A percentile compares a stretch with the other conserved stretches of the same genome.
Evolutionary conservation across 257 asterid species (phyloP).

Genomic region (Penstemon newberryi): DNA sequence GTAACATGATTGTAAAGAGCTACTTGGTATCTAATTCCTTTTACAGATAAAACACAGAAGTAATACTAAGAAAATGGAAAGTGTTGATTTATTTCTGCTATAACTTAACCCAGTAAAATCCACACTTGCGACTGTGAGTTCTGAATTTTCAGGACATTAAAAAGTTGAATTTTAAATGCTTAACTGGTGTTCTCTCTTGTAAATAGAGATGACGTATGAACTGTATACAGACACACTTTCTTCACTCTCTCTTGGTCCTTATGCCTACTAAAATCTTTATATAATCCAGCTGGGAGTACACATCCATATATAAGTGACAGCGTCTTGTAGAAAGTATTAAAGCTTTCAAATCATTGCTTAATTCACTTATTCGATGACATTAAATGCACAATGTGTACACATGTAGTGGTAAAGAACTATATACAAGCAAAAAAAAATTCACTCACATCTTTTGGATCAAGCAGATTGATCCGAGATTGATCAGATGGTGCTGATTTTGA

Average conservation of each 20-base stretch:
- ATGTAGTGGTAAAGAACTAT: not conserved
- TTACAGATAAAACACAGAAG: too few relatives aligned
- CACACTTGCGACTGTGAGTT: not conserved
- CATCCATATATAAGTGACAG: conserved; percentile 8
- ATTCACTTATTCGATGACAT: not conserved
- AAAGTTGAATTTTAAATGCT: not conserved
- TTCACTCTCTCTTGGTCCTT: not conserved
- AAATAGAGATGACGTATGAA: not conserved
- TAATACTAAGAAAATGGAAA: too few relatives aligned
- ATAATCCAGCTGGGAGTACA: not conserved
- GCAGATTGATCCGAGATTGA: conserved; percentile 90
- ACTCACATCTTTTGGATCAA: conserved; percentile 90
- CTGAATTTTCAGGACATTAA: not conserved
- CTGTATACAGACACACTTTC: not conserved
- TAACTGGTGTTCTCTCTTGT: conserved; percentile 15
- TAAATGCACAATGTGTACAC: conserved; percentile 12
- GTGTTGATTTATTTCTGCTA: too few relatives aligned
- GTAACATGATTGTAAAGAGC: too few relatives aligned
- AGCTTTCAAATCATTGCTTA: not conserved
- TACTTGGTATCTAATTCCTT: too few relatives aligned
- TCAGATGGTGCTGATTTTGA: conserved; percentile 97
- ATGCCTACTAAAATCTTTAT: not conserved
- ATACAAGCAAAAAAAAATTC: conserved; percentile 13
- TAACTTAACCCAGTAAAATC: too few relatives aligned
- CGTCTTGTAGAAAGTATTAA: conserved; percentile 3